Conservation (phyloP, 2,329 filamentous ascomycete species). For the Aspergillus thermomutatus region DNA sequence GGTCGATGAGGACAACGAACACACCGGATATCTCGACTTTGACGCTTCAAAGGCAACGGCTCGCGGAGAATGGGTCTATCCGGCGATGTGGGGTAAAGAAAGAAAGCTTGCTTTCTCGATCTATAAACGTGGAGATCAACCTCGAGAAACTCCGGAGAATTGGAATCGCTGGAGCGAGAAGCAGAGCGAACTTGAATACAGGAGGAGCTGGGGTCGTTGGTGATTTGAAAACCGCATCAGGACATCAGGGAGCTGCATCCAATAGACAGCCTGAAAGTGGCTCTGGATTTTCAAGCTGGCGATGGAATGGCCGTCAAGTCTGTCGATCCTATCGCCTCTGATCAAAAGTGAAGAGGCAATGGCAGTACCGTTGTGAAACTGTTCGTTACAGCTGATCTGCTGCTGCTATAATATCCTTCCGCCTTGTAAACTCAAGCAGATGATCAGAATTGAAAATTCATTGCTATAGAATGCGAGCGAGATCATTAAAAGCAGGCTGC, state of each 20-base stretch:
- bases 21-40: background rate
- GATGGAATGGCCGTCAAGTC: too few species aligned
- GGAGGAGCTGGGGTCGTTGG: background rate
- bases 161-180: background rate
- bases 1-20: background rate
- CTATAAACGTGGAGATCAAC: background rate
- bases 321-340: too few species aligned
- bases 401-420: too few species aligned
- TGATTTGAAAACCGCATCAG: background rate
- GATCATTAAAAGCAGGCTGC: background rate
- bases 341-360: too few species aligned
- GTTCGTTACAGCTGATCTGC: too few species aligned
- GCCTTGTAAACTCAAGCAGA: background rate
- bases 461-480: background rate
- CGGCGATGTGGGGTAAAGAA: background rate
- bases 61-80: background rate
- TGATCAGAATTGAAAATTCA: background rate
- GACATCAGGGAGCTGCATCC: too few species aligned
- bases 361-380: too few species aligned
- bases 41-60: background rate
- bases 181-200: background rate
- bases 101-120: background rate
- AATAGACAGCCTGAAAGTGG: too few species aligned
- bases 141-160: background rate
- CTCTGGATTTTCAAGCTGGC: too few species aligned